Evolutionary conservation across 2,329 filamentous ascomycete genomes (phyloP).

Genomic region (Neoarthrinium moseri): DNA sequence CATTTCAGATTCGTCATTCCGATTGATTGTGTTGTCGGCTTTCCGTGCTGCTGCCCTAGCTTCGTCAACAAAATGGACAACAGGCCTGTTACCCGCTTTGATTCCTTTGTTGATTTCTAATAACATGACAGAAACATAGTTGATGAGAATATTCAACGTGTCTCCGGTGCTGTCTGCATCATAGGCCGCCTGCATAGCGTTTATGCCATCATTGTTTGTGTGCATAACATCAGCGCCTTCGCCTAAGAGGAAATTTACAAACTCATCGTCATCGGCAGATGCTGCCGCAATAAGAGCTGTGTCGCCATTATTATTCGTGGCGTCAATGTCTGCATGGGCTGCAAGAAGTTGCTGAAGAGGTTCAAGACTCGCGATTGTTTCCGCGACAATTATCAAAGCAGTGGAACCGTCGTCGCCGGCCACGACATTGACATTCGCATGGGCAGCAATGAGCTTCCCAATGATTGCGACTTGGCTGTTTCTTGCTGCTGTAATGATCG

Average conservation of each 20-base stretch:
- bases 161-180: constrained; percentile 18
- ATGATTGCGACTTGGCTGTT: constrained; percentile 34
- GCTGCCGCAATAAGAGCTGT: constrained; percentile 38
- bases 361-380: neutral
- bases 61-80: constrained; percentile 19
- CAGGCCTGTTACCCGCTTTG: constrained; percentile 24
- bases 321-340: constrained; percentile 36
- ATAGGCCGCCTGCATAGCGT: constrained; percentile 29
- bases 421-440: constrained; percentile 33
- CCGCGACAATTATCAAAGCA: constrained; percentile 35
- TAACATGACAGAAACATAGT: constrained; percentile 28
- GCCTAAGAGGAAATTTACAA: constrained; percentile 31
- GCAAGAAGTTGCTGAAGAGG: constrained; percentile 31
- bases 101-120: constrained; percentile 27
- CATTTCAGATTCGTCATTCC: neutral
- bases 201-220: constrained; percentile 24
- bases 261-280: constrained; percentile 27
- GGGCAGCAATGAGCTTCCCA: constrained; percentile 30
- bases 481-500: constrained; percentile 35
- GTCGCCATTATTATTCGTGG: constrained; percentile 31
- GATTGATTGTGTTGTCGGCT: neutral
- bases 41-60: neutral
- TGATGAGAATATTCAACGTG: constrained; percentile 27
- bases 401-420: constrained; percentile 32
- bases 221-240: constrained; percentile 35